Evolutionary conservation across 306 rosid genomes (phyloP).

Genomic region (Quercus cerris): DNA sequence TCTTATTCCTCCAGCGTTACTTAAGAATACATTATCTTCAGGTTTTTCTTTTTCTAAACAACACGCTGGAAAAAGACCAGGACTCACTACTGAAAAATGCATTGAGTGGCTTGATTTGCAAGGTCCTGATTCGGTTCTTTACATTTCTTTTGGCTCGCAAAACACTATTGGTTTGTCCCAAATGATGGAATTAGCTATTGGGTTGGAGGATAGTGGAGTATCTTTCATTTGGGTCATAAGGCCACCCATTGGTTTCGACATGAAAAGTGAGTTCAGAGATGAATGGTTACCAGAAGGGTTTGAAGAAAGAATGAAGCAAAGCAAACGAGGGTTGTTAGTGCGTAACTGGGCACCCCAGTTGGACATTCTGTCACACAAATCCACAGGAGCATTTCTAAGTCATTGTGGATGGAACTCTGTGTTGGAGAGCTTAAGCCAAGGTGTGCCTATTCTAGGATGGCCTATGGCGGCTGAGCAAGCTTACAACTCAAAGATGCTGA

Average conservation of each 20-base stretch:
- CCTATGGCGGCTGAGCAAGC: constrained; percentile 79
- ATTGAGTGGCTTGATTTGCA: constrained; percentile 51
- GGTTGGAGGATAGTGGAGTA: constrained; percentile 53
- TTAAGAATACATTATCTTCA: constrained; percentile 2
- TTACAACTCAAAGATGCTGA: constrained; percentile 69
- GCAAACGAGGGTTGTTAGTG: constrained; percentile 44
- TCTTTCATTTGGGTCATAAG: constrained; percentile 69
- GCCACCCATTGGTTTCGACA: constrained; percentile 66
- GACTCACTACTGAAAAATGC: constrained; percentile 44
- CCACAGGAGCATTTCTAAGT: constrained; percentile 61
- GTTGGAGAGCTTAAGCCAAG: constrained; percentile 65
- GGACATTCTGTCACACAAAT: constrained; percentile 61
- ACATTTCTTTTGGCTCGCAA: constrained; percentile 85
- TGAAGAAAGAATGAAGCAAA: constrained; percentile 47
- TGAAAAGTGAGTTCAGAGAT: constrained; percentile 37
- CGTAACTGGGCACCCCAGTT: constrained; percentile 76
- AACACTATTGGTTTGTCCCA: constrained; percentile 54
- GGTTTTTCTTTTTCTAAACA: constrained; percentile 21
- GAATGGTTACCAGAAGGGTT: constrained; percentile 70
- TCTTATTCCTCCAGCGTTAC: constrained; percentile 27
- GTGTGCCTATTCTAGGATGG: constrained; percentile 79
- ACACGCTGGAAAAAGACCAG: constrained; percentile 44
- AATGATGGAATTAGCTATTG: constrained; percentile 69
- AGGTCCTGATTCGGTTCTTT: constrained; percentile 45
- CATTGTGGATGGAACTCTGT: constrained; percentile 95